Base-by-base conservation (phyloP, 805 yeast species). In the Pichia phayaonensis region DNA sequence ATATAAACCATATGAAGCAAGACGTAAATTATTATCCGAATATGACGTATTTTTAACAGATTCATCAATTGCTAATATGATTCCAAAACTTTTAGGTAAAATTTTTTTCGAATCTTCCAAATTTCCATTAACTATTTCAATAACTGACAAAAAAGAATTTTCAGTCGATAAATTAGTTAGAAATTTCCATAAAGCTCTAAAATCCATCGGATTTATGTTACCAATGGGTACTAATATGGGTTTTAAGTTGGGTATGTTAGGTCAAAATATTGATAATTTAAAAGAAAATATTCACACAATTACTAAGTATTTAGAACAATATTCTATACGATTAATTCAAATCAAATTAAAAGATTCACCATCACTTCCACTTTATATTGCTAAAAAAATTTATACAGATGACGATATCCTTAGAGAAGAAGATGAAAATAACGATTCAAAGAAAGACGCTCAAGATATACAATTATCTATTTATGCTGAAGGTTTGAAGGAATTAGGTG, bases 11-110 rank as follows among this genome's bases (percentile, higher is more conserved):
- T 94, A 72, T 61, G 97, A 94, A 68, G 83, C 90, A 53, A 83
- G 90, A 66, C 82, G 97, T 65, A 83, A 81, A 55, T 79, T 94
- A 53, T 68, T 76, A 42, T 65, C 74, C 16, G 81, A 80, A 52
- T 86, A 79, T 63, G 95, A 90, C 60, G 57, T 89, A 54, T 87
- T 94, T 66, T 64, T 94, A 42, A 83, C 88, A 48, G 99, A 94
- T 69, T 96, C 90, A 55, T 82, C 84, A 38, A 72, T 92, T 44
- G 73, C 89, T 48, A 80, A 90, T 27, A 73, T 86, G 53, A 75
- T 94, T 68, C 99, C 99, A 45, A 80, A 83, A 59, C 69, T 86
- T 38, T 72, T 94, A 56, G 97, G 97, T 50, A 86, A 87, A 69
- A 73, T 79, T 3, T 94, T 90, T 63, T 86, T 81, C 64, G 74